Percentiles rank a stretch among this genome's conserved stretches.
phyloP scores from a whole-genome alignment of 1,139 yeast species.

The Dujonia santamariae region DNA sequence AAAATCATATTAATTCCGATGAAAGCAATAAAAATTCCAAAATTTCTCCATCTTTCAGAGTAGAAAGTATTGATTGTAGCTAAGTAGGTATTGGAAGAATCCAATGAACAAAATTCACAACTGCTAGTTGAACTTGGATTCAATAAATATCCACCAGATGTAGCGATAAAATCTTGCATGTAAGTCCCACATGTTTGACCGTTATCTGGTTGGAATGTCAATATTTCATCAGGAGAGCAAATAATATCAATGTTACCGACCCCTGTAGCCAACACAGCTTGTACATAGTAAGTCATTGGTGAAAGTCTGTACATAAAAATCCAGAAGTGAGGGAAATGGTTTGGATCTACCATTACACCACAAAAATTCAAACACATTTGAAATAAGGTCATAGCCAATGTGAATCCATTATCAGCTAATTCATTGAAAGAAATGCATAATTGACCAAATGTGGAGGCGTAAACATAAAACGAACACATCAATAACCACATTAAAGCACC shows the following conservation, averaged over 20 bases:
- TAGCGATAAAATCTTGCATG: slow-evolving; percentile 18
- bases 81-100: slow-evolving; percentile 20
- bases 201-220: slow-evolving; percentile 41
- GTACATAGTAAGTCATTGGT: slow-evolving; percentile 41
- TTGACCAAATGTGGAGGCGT: slow-evolving; percentile 63
- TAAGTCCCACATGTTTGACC: slow-evolving; percentile 30
- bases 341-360: slow-evolving; percentile 72
- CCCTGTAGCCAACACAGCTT: slow-evolving; percentile 50
- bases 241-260: slow-evolving; percentile 22
- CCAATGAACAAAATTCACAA: slow-evolving; percentile 21
- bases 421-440: slow-evolving; percentile 60
- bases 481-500: slow-evolving; percentile 70
- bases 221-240: slow-evolving; percentile 48
- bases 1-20: slow-evolving; percentile 19
- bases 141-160: slow-evolving; percentile 25
- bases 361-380: slow-evolving; percentile 66
- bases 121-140: slow-evolving; percentile 12
- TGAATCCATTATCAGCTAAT: slow-evolving; percentile 72
- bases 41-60: slow-evolving; percentile 18
- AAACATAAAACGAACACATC: slow-evolving; percentile 54
- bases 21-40: slow-evolving; percentile 18
- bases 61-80: slow-evolving; percentile 14
- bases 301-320: slow-evolving; percentile 56
- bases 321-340: slow-evolving; percentile 47
- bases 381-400: slow-evolving; percentile 59